phyloP scores from a whole-genome alignment of 1,139 yeast genomes.

The Spathaspora jeffriesii region DNA sequence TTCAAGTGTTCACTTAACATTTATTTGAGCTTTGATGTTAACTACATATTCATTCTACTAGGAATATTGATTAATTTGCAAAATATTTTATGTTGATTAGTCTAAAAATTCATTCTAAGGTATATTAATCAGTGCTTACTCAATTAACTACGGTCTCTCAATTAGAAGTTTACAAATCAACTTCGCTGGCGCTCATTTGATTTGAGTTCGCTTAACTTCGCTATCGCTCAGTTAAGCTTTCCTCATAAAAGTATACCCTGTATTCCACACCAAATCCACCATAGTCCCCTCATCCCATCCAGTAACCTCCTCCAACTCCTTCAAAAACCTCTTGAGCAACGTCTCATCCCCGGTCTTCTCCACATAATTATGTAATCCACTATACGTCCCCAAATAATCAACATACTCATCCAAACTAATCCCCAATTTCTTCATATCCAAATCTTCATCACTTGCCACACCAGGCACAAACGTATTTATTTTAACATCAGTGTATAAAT shows the following conservation, averaged over 20 bases:
- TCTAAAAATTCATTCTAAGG: no score
- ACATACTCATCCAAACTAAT: constrained; percentile 24
- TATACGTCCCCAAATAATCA: constrained; percentile 37
- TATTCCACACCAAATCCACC: constrained; percentile 35
- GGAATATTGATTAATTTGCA: no score
- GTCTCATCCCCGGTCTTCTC: constrained; percentile 28
- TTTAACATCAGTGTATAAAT: constrained; percentile 25
- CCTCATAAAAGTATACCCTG: constrained; percentile 40
- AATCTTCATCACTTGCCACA: constrained; percentile 18
- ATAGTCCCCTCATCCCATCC: constrained; percentile 36
- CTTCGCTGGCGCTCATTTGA: no score
- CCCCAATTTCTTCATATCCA: constrained; percentile 22
- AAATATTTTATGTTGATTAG: no score
- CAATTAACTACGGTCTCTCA: no score
- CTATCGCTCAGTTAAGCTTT: no score
- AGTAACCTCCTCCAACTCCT: constrained; percentile 24
- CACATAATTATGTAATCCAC: constrained; percentile 35
- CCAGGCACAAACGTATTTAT: constrained; percentile 27
- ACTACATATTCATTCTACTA: no score
- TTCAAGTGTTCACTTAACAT: no score
- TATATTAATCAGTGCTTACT: no score
- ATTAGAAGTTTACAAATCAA: no score
- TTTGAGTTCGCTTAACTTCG: no score
- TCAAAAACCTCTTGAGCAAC: constrained; percentile 21
- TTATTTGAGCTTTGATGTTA: no score